Evolutionary conservation across 2,329 filamentous ascomycete species (phyloP), one percentile per base, ranked within the genome.

Genomic region (Neospermospora avenae): DNA sequence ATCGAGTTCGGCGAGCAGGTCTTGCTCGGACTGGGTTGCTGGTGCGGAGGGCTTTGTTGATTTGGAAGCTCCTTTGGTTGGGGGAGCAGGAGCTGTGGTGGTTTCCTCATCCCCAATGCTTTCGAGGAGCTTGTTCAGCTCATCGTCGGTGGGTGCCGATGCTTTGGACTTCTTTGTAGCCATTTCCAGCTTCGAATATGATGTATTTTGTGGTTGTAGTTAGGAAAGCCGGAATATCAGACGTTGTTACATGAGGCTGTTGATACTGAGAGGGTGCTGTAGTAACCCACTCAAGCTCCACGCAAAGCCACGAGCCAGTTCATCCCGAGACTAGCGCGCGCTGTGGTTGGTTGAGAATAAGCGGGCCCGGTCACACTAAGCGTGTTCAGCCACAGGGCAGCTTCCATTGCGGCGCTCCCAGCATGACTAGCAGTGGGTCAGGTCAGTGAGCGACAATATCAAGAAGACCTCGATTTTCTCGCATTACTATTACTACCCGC

Each of bases 1-100:
- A 64, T 96, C 91, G 63, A 98, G 84, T 69, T 97, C 93, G 63
- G 92, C 92, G 41, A 98, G 83, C 60, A 93, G 85, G 73, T 96
- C 92, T 68, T 90, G 83, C 69, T 87, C 72, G 45, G 67, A 61
- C 48, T 73, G 71, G 11, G 70, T 66, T 67, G 65, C 65, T 57
- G 66, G 41, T 62, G 70, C 65, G 67, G 65, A 65, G 57, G 66
- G 41, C 63, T 72, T 71, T 34, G 78, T 73, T 55, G 65, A 46
- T 59, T 71, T 71, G 22, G 67, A 62, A 59, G 65, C 72, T 62
- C 67, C 74, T 70, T 71, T 72, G 42, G 65, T 42, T 66, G 78
- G 75, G 57, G 78, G 75, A 58, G 80, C 76, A 57, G 81, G 80
- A 65, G 79, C 76, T 63, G 79, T 72, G 62, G 77, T 59, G 62